Evolutionary conservation across 148 eudicot species (phyloP).

Genomic region (Tetragonia tetragonoides): DNA sequence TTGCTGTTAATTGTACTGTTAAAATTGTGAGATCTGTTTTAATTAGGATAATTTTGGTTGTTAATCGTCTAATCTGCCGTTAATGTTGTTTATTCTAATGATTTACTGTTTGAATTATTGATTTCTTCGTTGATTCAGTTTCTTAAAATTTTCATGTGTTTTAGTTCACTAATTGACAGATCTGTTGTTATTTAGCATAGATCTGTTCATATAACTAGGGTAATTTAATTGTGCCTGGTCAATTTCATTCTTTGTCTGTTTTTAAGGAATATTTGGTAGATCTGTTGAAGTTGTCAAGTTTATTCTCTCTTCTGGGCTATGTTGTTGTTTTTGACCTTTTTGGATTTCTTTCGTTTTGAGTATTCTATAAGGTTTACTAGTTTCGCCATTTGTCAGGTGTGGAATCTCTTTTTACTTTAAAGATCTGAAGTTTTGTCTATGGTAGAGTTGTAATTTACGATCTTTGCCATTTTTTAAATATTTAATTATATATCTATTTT

Average conservation of each 20-base stretch:
- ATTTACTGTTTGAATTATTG: not conserved
- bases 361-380: not conserved
- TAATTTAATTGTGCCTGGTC: not conserved
- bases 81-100: not conserved
- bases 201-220: slow-evolving; percentile 18
- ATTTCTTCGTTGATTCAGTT: not conserved
- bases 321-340: not conserved
- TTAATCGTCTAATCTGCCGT: not conserved
- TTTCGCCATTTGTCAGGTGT: not conserved
- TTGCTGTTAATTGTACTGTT: not conserved
- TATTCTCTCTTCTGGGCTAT: too few species aligned
- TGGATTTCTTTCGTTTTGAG: not conserved
- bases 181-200: slow-evolving; percentile 18
- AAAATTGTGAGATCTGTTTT: not conserved
- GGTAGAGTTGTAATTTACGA: not conserved
- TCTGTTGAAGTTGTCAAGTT: too few species aligned
- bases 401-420: not conserved
- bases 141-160: not conserved
- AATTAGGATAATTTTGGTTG: not conserved
- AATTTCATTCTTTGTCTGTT: not conserved
- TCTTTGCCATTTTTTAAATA: not conserved
- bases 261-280: not conserved
- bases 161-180: not conserved
- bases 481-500: not conserved
- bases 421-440: not conserved